A percentile compares a stretch with the other conserved stretches of the same genome.
Evolutionary conservation across 495 filamentous ascomycete species (phyloP).

Genomic region (Choiromyces venosus): DNA sequence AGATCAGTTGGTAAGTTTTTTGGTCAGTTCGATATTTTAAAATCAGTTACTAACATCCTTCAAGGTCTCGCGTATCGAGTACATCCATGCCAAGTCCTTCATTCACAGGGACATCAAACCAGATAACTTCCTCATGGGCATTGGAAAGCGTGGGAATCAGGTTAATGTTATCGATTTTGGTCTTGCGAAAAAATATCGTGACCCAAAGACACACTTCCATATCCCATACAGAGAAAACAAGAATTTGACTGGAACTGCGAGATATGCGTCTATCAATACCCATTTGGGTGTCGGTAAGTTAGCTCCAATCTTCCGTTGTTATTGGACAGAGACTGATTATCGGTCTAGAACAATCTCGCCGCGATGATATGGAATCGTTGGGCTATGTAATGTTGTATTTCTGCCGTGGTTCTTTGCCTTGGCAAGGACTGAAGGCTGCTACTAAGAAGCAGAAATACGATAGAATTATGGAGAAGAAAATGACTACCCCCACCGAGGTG

Average conservation of each 20-base stretch:
- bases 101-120: slow-evolving; percentile 99
- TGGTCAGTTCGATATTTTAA: neutral
- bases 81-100: slow-evolving; percentile 99
- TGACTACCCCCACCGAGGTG: slow-evolving; percentile 98
- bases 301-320: slow-evolving; percentile 32
- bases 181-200: slow-evolving; percentile 99
- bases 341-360: slow-evolving; percentile 85
- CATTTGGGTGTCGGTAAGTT: slow-evolving; percentile 84
- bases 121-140: slow-evolving; percentile 99
- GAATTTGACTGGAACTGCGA: slow-evolving; percentile 98
- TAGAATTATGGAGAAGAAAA: slow-evolving; percentile 99
- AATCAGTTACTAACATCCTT: slow-evolving; percentile 12
- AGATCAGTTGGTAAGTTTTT: slow-evolving; percentile 65
- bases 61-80: slow-evolving; percentile 95
- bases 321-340: neutral
- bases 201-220: slow-evolving; percentile 99
- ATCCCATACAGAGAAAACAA: slow-evolving; percentile 99
- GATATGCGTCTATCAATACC: slow-evolving; percentile 99
- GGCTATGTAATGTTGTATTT: slow-evolving; percentile 99
- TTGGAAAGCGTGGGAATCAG: slow-evolving; percentile 99
- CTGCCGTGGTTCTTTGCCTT: slow-evolving; percentile 96
- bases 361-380: slow-evolving; percentile 99
- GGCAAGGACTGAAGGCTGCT: slow-evolving; percentile 99
- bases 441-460: slow-evolving; percentile 99
- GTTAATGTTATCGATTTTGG: slow-evolving; percentile 99